Evolutionary conservation across 257 asterid species (phyloP), one percentile per base, ranked within the genome.

Genomic region (Verbena officinalis): DNA sequence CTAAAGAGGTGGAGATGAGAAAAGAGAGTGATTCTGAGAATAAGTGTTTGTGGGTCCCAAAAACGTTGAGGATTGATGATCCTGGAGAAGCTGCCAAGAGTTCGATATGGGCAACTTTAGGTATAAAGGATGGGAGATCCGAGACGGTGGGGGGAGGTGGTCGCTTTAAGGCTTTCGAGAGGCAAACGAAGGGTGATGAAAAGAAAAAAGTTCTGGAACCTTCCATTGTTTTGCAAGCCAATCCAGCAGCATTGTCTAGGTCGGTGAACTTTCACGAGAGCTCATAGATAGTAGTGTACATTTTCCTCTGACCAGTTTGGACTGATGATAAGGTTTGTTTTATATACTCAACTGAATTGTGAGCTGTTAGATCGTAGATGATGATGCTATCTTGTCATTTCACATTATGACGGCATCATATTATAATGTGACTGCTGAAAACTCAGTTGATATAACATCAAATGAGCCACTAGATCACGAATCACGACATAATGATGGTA

Each of bases 191-290:
- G 75, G 77, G 54, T 3, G 84, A 70, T 17, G 83, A 74, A 30
- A 86, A 73, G 77, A 27, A 57, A 5, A 76, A 46, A 46, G 80
- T 69, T 68, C 66, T 73, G 19, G 89, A 77, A 72, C 54, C 82
- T 44, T 79, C 85, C 1, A 50, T 85, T 0, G 85, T 91, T 12
- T 75, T 88, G 43, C 91, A 81, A 70, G 96, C 95, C 57, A 88
- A 88, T 70, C 95, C 96, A 10, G 95, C 96, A 3, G 96, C 96
- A 11, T 34, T 86, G 55, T 86, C 96, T 8, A 78, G 96, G 74
- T 86, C 95, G 6, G 34, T 83, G 46, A 81, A 71, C 78, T 91
- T 91, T 78, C 91, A 74, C 1, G 95, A 91, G 83, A 80, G 71
- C 68, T 77, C 87, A 4, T 86, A 66, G 11, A n/a, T n/a, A 73